Conservation (phyloP, 2,329 filamentous ascomycete genomes). For the Xylaria multiplex region DNA sequence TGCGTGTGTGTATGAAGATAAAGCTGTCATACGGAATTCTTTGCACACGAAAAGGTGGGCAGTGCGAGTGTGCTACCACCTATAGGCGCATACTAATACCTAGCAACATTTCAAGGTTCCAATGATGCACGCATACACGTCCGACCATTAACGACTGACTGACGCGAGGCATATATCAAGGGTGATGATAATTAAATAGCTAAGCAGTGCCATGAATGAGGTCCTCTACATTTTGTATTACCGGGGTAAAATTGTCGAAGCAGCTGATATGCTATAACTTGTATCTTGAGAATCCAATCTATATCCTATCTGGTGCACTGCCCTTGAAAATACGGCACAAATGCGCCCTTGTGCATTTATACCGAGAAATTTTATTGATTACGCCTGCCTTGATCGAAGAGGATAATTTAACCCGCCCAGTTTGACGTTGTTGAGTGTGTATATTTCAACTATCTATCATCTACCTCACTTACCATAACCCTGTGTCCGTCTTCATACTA, state of each 20-base stretch:
- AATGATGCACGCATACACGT: background rate
- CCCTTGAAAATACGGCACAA: too few relatives aligned
- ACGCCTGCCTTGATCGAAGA: background rate
- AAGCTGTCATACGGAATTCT: conserved; percentile 17
- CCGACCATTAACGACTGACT: background rate
- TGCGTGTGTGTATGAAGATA: conserved; percentile 1
- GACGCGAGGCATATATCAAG: background rate
- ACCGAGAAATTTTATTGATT: background rate
- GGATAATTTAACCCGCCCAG: background rate
- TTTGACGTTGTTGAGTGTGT: background rate
- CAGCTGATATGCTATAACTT: background rate
- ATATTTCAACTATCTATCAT: background rate
- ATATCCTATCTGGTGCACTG: background rate
- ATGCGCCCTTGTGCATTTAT: too few relatives aligned
- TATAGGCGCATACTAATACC: conserved; percentile 18
- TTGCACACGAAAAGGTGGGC: conserved; percentile 9
- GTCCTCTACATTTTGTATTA: background rate
- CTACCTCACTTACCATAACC: background rate
- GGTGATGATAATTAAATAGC: too few relatives aligned
- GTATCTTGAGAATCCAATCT: background rate
- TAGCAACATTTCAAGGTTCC: conserved; percentile 9
- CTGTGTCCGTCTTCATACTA: background rate
- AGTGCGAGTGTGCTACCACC: conserved; percentile 13
- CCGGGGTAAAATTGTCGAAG: background rate
- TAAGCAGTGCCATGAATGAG: background rate